Conservation (phyloP, 305 asterid genomes). For the Fraxinus nigra region DNA sequence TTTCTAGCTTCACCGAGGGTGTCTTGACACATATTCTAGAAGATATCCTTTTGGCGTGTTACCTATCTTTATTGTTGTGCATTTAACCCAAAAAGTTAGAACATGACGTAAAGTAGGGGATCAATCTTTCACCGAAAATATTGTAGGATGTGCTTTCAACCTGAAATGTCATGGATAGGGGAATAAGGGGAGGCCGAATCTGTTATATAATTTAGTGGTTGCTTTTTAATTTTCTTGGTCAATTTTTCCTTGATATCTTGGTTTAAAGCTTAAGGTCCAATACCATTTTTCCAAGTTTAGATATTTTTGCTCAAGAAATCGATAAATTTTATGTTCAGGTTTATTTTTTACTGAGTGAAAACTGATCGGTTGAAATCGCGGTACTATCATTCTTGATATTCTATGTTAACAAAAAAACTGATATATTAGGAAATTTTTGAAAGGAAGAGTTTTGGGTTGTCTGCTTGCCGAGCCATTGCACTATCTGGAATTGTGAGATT, state of each 20-base stretch:
- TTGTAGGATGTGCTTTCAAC: not conserved
- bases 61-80: not conserved
- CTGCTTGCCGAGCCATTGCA: not conserved
- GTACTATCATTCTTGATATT: conserved; percentile 8
- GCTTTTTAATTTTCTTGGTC: conserved; percentile 13
- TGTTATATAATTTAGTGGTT: conserved; percentile 7
- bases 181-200: not conserved
- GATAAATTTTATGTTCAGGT: conserved; percentile 13
- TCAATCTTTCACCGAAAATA: not conserved
- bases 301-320: not conserved
- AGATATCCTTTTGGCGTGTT: not conserved
- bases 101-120: not conserved
- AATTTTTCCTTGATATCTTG: not conserved
- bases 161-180: conserved; percentile 1
- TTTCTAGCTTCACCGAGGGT: not conserved
- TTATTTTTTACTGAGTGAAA: conserved; percentile 10
- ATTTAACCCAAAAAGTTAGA: conserved; percentile 13
- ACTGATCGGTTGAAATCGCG: conserved; percentile 12
- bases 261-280: not conserved
- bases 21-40: not conserved
- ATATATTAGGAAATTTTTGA: not conserved
- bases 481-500: not conserved
- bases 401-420: not conserved
- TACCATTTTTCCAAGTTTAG: not conserved
- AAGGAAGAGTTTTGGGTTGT: conserved; percentile 1